These are phyloP conservation scores for Nicotiana rustica DNA, from an alignment of 305 asterid genomes.

Conservation along the genomic window DNA sequence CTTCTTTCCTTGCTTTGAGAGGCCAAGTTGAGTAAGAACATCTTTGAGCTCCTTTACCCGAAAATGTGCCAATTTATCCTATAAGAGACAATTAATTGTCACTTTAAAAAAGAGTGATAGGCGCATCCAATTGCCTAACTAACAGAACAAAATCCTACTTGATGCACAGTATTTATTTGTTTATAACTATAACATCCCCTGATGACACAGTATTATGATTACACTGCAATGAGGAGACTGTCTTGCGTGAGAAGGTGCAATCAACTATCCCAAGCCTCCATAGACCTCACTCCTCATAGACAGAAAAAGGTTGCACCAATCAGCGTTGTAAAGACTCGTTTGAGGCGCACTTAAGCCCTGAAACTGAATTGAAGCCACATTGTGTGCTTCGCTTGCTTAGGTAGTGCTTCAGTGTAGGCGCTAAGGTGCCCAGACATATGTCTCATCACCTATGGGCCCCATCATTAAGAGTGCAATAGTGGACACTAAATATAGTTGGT, in stretches of 20 bases:
- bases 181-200: constrained; percentile 13
- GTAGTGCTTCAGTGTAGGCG: neutral
- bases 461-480: constrained; percentile 9
- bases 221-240: constrained; percentile 12
- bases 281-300: neutral
- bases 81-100: constrained; percentile 36
- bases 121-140: constrained; percentile 12
- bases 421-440: neutral
- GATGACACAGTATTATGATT: neutral
- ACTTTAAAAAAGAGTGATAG: neutral
- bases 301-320: neutral
- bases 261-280: constrained; percentile 16
- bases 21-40: constrained; percentile 73
- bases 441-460: neutral
- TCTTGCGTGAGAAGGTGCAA: constrained; percentile 15
- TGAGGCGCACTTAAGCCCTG: constrained; percentile 5
- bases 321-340: neutral
- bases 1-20: constrained; percentile 85
- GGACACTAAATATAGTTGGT: neutral
- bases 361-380: neutral
- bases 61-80: constrained; percentile 74
- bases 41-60: constrained; percentile 85
- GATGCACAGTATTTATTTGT: neutral
- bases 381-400: constrained; percentile 11
- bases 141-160: neutral